A percentile compares a stretch with the other conserved stretches of the same genome.
These are phyloP conservation scores for Daldinia vernicosa DNA, from an alignment of 495 filamentous ascomycete species.

Conservation along the genomic window DNA sequence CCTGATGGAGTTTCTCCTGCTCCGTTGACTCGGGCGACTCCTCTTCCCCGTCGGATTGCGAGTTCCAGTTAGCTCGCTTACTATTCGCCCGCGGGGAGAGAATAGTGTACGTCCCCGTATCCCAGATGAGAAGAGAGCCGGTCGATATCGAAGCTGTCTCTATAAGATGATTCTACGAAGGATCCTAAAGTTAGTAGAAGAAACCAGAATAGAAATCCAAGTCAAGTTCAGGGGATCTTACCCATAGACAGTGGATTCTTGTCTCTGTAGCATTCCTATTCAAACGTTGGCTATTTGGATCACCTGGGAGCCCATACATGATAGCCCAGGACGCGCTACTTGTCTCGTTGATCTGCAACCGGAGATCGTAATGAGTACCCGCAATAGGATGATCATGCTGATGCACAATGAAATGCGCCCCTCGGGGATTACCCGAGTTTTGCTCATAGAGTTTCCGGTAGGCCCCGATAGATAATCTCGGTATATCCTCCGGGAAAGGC, in stretches of 20 bases:
- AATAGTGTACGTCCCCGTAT: constrained; percentile 71
- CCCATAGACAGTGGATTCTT: constrained; percentile 72
- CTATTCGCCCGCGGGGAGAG: constrained; percentile 53
- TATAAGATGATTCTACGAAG: constrained; percentile 68
- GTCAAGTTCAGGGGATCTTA: constrained; percentile 44
- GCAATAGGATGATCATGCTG: constrained; percentile 76
- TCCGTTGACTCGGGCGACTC: constrained; percentile 51
- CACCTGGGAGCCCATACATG: constrained; percentile 72
- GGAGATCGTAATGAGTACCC: constrained; percentile 70
- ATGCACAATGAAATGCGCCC: constrained; percentile 71
- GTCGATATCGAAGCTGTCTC: constrained; percentile 68
- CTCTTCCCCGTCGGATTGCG: constrained; percentile 57
- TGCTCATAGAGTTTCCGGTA: constrained; percentile 64
- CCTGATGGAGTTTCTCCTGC: constrained; percentile 61
- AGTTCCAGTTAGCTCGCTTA: constrained; percentile 34
- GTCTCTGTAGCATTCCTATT: constrained; percentile 74
- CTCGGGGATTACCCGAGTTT: constrained; percentile 55
- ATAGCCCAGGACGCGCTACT: constrained; percentile 72
- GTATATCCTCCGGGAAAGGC: constrained; percentile 37
- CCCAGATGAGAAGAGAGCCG: constrained; percentile 75
- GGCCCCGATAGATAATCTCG: constrained; percentile 54
- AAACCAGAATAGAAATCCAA: not conserved
- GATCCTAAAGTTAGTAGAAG: not conserved
- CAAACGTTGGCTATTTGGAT: constrained; percentile 65
- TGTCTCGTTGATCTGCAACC: constrained; percentile 70